These are phyloP conservation scores for Ophiostoma montium DNA, from an alignment of 2,329 filamentous ascomycete genomes.

Conservation along the genomic window DNA sequence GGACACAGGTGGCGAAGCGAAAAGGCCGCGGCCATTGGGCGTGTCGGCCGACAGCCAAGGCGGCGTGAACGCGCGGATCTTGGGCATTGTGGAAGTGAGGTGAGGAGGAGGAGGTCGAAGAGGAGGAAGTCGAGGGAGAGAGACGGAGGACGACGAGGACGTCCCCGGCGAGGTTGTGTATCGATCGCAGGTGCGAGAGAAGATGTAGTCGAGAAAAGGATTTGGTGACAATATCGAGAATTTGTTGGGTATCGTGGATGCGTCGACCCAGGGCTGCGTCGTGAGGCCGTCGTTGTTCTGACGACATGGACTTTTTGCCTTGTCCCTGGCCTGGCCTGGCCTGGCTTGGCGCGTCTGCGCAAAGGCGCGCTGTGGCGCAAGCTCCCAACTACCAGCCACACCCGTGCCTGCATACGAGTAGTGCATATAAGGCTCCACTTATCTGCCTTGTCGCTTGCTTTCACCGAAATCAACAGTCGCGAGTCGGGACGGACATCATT, in stretches of 20 bases:
- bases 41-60: constrained; percentile 65
- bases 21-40: constrained; percentile 64
- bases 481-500: too few relatives aligned
- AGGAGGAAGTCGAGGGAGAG: background rate
- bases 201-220: background rate
- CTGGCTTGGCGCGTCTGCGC: constrained; percentile 7
- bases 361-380: constrained; percentile 8
- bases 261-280: too few relatives aligned
- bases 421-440: too few relatives aligned
- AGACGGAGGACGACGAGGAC: too few relatives aligned
- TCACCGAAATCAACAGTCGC: background rate
- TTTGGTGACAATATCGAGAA: too few relatives aligned
- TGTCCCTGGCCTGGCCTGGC: background rate
- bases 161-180: background rate
- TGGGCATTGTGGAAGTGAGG: constrained; percentile 49
- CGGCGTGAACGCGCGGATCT: constrained; percentile 72
- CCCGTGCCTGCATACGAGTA: too few relatives aligned
- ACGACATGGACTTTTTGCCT: too few relatives aligned
- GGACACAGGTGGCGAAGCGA: constrained; percentile 38
- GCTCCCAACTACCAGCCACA: constrained; percentile 9
- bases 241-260: too few relatives aligned
- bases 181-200: background rate
- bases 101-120: background rate
- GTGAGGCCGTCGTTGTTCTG: background rate
- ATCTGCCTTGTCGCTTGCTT: background rate